phyloP scores from a whole-genome alignment of 2,329 filamentous ascomycete species.

The Sporothrix schenckii region DNA sequence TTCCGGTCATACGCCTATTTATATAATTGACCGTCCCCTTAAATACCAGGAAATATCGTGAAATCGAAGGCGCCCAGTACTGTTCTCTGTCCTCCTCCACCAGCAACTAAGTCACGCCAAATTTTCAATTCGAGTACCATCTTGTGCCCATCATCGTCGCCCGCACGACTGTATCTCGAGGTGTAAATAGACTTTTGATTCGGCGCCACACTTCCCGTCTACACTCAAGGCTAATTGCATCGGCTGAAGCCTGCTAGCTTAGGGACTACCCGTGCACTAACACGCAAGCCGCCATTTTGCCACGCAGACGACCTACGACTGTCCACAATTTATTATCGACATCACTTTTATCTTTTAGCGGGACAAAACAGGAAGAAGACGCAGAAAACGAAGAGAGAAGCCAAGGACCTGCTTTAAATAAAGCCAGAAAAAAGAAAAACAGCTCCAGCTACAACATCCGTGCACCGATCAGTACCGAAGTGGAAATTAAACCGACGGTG shows the following conservation, averaged over 20 bases:
- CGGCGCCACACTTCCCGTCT: neutral
- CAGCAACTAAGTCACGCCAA: neutral
- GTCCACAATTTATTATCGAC: neutral
- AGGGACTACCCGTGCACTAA: conserved; percentile 15
- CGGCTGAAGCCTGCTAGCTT: neutral
- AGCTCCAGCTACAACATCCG: neutral
- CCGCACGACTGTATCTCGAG: neutral
- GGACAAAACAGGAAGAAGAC: neutral
- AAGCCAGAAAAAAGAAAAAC: neutral
- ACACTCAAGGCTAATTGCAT: neutral
- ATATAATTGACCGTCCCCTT: neutral
- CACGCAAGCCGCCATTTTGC: neutral
- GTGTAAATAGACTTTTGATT: neutral
- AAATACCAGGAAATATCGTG: neutral
- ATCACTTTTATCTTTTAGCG: neutral
- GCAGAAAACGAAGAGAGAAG: neutral
- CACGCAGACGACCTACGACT: neutral
- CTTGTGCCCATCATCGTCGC: neutral
- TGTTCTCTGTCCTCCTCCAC: too few relatives aligned
- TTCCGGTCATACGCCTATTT: neutral
- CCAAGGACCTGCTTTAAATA: neutral
- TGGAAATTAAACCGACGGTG: neutral
- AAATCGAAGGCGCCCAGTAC: too few relatives aligned
- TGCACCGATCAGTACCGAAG: neutral
- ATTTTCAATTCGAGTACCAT: neutral